These are phyloP conservation scores for Malus domestica DNA, from an alignment of 306 rosid species.

Conservation along the genomic window DNA sequence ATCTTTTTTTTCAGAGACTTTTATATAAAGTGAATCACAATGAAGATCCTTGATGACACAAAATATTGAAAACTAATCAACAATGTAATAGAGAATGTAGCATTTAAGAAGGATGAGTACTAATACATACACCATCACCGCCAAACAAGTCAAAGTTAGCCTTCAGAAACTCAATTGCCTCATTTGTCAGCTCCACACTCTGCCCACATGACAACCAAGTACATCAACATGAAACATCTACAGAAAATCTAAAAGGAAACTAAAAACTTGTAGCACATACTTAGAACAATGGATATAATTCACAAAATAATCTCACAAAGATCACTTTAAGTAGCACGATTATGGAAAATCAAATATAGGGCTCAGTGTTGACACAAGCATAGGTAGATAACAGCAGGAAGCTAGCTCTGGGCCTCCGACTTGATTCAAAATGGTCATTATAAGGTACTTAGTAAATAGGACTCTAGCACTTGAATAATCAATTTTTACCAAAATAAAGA, in stretches of 20 bases:
- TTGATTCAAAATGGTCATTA: background rate
- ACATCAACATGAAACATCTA: background rate
- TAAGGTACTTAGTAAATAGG: background rate
- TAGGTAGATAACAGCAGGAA: background rate
- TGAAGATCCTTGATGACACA: background rate
- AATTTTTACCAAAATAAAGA: background rate
- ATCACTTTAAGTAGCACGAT: background rate
- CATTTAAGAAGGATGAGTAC: background rate
- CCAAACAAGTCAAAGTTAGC: slow-evolving; percentile 69
- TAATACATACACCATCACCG: slow-evolving; percentile 58
- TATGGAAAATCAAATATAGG: background rate
- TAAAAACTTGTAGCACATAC: background rate
- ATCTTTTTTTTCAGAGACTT: background rate
- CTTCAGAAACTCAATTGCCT: slow-evolving; percentile 76
- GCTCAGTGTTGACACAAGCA: background rate
- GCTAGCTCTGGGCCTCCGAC: background rate
- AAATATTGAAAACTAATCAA: background rate
- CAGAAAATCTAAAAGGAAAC: background rate
- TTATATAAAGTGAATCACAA: background rate
- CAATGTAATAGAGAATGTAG: slow-evolving; percentile 5
- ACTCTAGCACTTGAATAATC: background rate
- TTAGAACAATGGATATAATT: background rate
- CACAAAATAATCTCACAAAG: background rate
- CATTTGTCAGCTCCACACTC: slow-evolving; percentile 97
- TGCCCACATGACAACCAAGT: slow-evolving; percentile 33